Percentiles rank a stretch among this genome's conserved stretches.
Conservation (phyloP, 2,329 filamentous ascomycete species). For the Ophiostoma tasmaniense region DNA sequence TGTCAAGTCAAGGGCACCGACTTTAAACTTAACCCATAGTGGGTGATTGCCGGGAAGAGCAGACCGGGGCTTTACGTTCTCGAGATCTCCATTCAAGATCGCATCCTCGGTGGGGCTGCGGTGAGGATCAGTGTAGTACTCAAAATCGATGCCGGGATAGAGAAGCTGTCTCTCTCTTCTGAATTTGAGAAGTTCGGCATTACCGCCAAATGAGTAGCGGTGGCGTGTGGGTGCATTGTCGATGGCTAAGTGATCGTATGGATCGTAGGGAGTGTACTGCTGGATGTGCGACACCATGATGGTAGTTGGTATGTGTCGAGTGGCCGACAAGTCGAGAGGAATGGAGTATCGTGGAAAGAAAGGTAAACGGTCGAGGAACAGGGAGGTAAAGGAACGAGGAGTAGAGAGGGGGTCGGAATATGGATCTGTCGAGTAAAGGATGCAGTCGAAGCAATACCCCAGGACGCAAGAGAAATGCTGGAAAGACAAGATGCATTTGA, state of each 20-base stretch:
- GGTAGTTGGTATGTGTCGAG: background rate
- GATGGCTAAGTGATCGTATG: background rate
- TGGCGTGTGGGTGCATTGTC: background rate
- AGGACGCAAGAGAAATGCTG: too few species aligned
- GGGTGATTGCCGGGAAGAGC: too few species aligned
- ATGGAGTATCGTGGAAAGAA: too few species aligned
- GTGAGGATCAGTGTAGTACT: background rate
- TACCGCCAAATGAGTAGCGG: background rate
- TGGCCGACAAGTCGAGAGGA: too few species aligned
- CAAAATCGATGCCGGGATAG: background rate
- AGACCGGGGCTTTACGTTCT: background rate
- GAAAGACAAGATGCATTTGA: too few species aligned
- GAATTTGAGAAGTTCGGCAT: background rate
- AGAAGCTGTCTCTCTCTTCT: background rate
- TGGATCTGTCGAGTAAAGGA: too few species aligned
- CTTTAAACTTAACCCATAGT: too few species aligned
- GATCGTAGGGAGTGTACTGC: too few species aligned
- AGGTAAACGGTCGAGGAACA: too few species aligned
- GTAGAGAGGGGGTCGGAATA: too few species aligned
- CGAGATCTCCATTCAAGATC: background rate
- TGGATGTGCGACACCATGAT: background rate
- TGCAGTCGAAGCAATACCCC: too few species aligned
- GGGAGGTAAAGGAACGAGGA: too few species aligned
- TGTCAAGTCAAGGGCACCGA: background rate
- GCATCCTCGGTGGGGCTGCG: background rate